Percentiles rank a stretch among this genome's conserved stretches.
These are phyloP conservation scores for Ramichloridium luteum DNA, from an alignment of 2,329 filamentous ascomycete genomes.

Conservation along the genomic window DNA sequence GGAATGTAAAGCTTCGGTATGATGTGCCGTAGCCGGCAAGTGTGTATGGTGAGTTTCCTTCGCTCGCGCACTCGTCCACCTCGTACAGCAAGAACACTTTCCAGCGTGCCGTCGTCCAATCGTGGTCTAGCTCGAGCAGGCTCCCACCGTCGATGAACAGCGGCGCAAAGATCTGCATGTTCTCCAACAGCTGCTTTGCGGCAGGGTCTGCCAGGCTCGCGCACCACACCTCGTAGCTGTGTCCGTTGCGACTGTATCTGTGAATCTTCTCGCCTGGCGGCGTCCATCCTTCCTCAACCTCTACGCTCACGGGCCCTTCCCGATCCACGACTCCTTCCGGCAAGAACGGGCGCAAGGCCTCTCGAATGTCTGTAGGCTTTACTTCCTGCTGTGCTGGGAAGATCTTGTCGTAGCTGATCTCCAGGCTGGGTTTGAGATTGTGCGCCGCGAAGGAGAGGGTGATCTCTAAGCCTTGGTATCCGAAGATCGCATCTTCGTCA, in stretches of 20 bases:
- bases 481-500: slow-evolving; percentile 83
- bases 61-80: slow-evolving; percentile 14
- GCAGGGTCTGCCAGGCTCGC: slow-evolving; percentile 58
- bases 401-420: slow-evolving; percentile 59
- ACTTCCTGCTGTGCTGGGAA: slow-evolving; percentile 57
- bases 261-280: slow-evolving; percentile 66
- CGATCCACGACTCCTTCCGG: slow-evolving; percentile 45
- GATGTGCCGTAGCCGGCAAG: slow-evolving; percentile 85
- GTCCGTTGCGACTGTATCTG: slow-evolving; percentile 48
- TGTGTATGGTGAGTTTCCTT: slow-evolving; percentile 51
- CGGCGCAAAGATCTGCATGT: slow-evolving; percentile 71
- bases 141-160: slow-evolving; percentile 92
- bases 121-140: slow-evolving; percentile 57
- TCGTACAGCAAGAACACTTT: slow-evolving; percentile 66
- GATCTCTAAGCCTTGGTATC: slow-evolving; percentile 72
- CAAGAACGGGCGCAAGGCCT: slow-evolving; percentile 52
- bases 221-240: slow-evolving; percentile 73
- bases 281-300: slow-evolving; percentile 36
- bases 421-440: slow-evolving; percentile 68
- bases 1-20: slow-evolving; percentile 58
- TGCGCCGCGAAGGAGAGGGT: slow-evolving; percentile 56
- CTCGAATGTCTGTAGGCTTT: slow-evolving; percentile 56
- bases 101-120: slow-evolving; percentile 70
- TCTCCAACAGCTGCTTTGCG: slow-evolving; percentile 60
- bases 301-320: slow-evolving; percentile 22